phyloP scores from a whole-genome alignment of 768 basidiomycete genomes.

The Mycena capillaripes region DNA sequence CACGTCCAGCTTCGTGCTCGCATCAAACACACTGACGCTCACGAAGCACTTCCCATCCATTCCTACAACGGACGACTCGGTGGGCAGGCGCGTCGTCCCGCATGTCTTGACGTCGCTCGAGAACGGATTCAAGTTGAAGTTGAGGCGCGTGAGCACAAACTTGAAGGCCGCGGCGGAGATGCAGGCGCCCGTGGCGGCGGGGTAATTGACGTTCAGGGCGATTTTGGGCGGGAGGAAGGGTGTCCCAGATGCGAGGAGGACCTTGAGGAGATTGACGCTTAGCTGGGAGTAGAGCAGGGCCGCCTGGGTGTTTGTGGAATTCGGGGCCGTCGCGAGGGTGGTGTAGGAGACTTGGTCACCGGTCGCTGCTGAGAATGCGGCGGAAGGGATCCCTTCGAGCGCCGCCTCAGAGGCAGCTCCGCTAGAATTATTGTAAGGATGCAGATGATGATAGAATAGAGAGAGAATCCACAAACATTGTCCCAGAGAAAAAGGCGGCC shows the following conservation, averaged over 20 bases:
- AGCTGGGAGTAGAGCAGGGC: background rate
- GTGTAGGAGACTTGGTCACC: background rate
- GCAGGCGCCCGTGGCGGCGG: background rate
- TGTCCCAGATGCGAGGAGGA: background rate
- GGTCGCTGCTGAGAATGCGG: background rate
- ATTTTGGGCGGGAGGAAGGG: background rate
- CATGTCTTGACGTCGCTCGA: background rate
- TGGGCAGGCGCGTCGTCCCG: background rate
- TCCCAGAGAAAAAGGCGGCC: conserved; percentile 52
- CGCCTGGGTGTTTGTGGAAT: background rate
- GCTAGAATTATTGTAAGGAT: conserved; percentile 41
- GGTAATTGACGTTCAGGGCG: background rate
- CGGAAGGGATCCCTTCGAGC: background rate
- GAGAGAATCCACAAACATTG: conserved; percentile 49
- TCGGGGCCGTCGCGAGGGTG: background rate
- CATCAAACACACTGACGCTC: background rate
- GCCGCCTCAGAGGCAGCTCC: conserved; percentile 66
- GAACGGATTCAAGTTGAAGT: background rate
- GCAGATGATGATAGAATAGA: background rate
- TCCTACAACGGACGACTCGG: background rate
- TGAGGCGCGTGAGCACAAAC: background rate
- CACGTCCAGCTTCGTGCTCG: background rate
- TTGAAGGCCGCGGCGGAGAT: background rate
- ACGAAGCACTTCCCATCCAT: background rate
- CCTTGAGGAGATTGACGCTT: background rate